Percentiles rank a stretch among this genome's conserved stretches.
These are phyloP conservation scores for Pythium folliculosum DNA, from an alignment of 352 stramenopile genomes.

Conservation along the genomic window DNA sequence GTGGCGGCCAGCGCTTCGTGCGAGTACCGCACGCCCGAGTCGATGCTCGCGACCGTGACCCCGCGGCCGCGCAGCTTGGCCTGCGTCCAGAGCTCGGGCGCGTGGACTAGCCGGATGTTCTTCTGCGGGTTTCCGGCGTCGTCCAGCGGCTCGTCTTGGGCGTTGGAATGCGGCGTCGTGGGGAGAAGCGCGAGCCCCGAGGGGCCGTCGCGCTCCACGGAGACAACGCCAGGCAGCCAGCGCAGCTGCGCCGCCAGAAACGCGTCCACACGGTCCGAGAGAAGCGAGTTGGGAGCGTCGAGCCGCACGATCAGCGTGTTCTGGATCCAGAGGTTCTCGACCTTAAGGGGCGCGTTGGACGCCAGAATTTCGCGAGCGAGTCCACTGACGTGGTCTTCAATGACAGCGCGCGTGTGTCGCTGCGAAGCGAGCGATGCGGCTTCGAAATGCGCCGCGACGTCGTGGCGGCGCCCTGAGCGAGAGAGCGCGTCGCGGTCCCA, in stretches of 20 bases:
- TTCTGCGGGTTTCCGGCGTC: slow-evolving; percentile 25
- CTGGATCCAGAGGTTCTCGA: slow-evolving; percentile 57
- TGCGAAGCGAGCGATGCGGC: background rate
- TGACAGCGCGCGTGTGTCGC: slow-evolving; percentile 4
- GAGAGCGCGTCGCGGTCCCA: background rate
- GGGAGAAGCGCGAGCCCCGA: slow-evolving; percentile 20
- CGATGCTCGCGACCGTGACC: slow-evolving; percentile 68
- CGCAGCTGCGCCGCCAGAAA: slow-evolving; percentile 35
- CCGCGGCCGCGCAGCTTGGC: slow-evolving; percentile 36
- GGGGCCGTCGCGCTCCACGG: slow-evolving; percentile 43
- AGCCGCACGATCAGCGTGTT: slow-evolving; percentile 53
- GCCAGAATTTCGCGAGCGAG: background rate
- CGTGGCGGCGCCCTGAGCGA: slow-evolving; percentile 23
- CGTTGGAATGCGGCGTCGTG: slow-evolving; percentile 6
- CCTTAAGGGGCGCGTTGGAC: background rate
- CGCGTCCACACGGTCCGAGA: background rate
- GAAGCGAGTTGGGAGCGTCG: background rate
- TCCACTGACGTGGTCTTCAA: slow-evolving; percentile 7
- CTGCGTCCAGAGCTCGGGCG: slow-evolving; percentile 47
- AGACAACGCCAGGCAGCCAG: slow-evolving; percentile 43
- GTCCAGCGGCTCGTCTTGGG: slow-evolving; percentile 3
- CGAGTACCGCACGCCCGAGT: slow-evolving; percentile 71
- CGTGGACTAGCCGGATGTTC: slow-evolving; percentile 56
- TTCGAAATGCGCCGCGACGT: slow-evolving; percentile 17
- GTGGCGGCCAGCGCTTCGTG: slow-evolving; percentile 49